Evolutionary conservation across 2,329 filamentous ascomycete genomes (phyloP), one percentile per base, ranked within the genome.

Genomic region (Huntiella bhutanensis): DNA sequence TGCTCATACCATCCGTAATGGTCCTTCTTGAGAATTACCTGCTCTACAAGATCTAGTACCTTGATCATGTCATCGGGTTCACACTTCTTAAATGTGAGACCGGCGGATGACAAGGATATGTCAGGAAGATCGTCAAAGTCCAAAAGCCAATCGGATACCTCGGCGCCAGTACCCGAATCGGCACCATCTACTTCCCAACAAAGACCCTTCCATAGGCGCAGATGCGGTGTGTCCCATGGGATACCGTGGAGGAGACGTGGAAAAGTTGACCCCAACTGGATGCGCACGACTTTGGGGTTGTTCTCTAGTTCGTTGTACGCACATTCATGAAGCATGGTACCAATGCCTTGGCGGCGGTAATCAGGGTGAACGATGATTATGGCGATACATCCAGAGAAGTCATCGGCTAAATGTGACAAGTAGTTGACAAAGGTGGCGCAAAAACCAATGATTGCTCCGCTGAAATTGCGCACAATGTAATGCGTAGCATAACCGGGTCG

Each of bases 361-460:
- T 62, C 58, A 33, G 66, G 60, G 32, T 63, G 65, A 15, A 77
- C 72, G 33, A 77, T 56, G 22, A 77, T 56, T 8, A 66, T 58
- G 8, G 71, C 71, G 32, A 77, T 55, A 3, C 70, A 76, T 6
- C 71, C 73, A 41, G 76, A 63, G 36, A 75, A 59, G 33, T 63
- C 63, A 51, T 73, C 67, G 15, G 63, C 65, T 35, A 62, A 66
- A 51, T 65, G 66, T 51, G 73, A 68, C 40, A 68, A 64, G 55
- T 71, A 75, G 3, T 69, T 73, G 28, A 71, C 69, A 54, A 71
- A 77, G 6, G 72, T 75, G 7, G 72, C 71, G 53, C 72, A 76
- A 51, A 77, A 76, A 0, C 72, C 73, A 34, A 77, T 55, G 17
- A 71, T 53, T 33, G 63, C 60, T 3, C 57, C 64, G 8, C 56